phyloP scores from a whole-genome alignment of 345 rosid genomes.

The Eucalyptus regnans region DNA sequence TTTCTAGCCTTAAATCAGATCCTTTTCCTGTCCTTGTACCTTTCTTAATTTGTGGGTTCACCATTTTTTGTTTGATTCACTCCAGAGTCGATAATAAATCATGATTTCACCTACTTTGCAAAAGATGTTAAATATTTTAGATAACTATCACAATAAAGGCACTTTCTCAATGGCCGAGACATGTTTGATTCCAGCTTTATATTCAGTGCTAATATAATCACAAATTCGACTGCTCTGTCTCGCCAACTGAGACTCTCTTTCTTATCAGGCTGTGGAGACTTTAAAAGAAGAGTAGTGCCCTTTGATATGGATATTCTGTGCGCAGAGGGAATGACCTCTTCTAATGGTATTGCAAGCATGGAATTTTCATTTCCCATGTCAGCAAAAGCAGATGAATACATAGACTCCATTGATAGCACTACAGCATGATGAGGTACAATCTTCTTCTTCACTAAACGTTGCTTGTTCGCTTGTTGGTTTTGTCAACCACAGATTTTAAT shows the following conservation, averaged over 20 bases:
- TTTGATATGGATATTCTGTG: slow-evolving; percentile 75
- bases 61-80: background rate
- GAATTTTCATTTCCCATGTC: slow-evolving; percentile 59
- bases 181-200: background rate
- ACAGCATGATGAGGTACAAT: slow-evolving; percentile 41
- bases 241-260: background rate
- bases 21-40: background rate
- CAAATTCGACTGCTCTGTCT: background rate
- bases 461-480: background rate
- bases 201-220: background rate
- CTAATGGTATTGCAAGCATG: slow-evolving; percentile 62
- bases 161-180: background rate
- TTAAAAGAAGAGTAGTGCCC: slow-evolving; percentile 61
- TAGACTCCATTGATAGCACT: slow-evolving; percentile 16
- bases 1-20: background rate
- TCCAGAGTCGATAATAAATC: background rate
- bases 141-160: background rate
- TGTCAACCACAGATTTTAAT: background rate
- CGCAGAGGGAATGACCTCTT: slow-evolving; percentile 63
- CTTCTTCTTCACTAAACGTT: background rate
- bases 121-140: background rate
- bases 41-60: background rate
- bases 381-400: slow-evolving; percentile 4
- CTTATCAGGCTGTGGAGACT: slow-evolving; percentile 63
- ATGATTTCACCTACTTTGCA: background rate